Evolutionary conservation across 2,329 filamentous ascomycete species (phyloP), one percentile per base, ranked within the genome.

Genomic region (Pseudogymnoascus destructans): DNA sequence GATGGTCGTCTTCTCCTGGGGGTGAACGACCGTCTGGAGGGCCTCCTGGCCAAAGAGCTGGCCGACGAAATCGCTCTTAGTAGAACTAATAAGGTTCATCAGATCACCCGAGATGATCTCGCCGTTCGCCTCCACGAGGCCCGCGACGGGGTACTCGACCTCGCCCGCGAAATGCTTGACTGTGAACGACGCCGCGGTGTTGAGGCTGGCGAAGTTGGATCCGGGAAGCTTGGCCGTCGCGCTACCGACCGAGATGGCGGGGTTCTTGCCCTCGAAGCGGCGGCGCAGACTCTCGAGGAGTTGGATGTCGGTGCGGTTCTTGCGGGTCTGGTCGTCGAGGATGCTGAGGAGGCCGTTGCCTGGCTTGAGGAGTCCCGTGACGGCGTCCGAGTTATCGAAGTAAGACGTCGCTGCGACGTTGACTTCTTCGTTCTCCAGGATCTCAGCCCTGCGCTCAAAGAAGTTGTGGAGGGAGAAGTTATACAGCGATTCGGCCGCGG

Each of bases 21-120:
- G 93, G 69, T 98, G 93, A n/a, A 89, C 84, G 27, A 96, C 81
- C 6, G 91, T 95, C 69, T 95, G 89, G 38, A 98, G 74, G 9
- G 89, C 92, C 68, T 96, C 91, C 71, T 97, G 93, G n/a, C 91
- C 92, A 66, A 98, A 97, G 1, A 98, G 81, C 55, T 91, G 87
- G 30, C 85, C 78, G 13, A 98, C 84, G 65, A 98, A 98, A 38
- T 88, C 81, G 69, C 87, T 95, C 73, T 88, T 91, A 60, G 89
- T 92, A 3, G 84, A 84, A 66, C 86, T 88, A 72, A 98, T 86
- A 66, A 98, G 79, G 72, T 95, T 96, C 78, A 98, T 89, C 65
- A 98, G 75, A 71, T 98, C 93, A 23, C 90, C 92, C 3, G 91
- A 95, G 62, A 98, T 93, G 62, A 95, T 83, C 70, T 98, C 93